Evolutionary conservation across 2,329 filamentous ascomycete genomes (phyloP).

Genomic region (Parastagonospora nodorum): DNA sequence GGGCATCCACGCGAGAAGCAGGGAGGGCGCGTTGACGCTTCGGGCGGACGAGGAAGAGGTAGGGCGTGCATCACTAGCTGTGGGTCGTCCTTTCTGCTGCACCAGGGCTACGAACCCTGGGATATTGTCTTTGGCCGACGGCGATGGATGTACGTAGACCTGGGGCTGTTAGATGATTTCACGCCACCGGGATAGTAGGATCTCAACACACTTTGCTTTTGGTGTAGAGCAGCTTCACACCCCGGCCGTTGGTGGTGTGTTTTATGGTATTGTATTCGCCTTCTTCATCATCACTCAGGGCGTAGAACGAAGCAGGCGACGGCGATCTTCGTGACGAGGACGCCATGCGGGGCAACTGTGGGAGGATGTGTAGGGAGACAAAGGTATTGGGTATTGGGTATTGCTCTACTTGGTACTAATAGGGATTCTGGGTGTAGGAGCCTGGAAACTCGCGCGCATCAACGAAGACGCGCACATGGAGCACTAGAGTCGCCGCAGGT

Average conservation of each 20-base stretch:
- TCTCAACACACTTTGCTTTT: constrained; percentile 81
- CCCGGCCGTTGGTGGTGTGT: constrained; percentile 74
- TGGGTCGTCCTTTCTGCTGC: constrained; percentile 71
- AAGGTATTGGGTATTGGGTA: not conserved
- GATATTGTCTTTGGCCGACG: constrained; percentile 94
- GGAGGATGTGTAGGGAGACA: not conserved
- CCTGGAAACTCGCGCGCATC: not conserved
- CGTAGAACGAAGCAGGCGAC: constrained; percentile 86
- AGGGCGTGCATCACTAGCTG: constrained; percentile 39
- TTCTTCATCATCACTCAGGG: constrained; percentile 95
- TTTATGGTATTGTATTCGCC: constrained; percentile 93
- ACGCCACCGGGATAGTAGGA: constrained; percentile 17
- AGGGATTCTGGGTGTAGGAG: not conserved
- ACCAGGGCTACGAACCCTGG: constrained; percentile 90
- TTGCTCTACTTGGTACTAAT: not conserved
- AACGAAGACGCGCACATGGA: constrained; percentile 9
- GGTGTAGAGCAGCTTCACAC: constrained; percentile 91
- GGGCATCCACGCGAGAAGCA: constrained; percentile 91
- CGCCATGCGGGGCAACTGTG: constrained; percentile 36
- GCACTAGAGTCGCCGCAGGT: constrained; percentile 15
- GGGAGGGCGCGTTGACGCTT: constrained; percentile 65
- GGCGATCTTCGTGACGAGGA: constrained; percentile 42
- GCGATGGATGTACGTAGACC: constrained; percentile 95
- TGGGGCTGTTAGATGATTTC: constrained; percentile 44
- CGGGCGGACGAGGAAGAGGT: constrained; percentile 50